Conservation (phyloP, 140 eudicot genomes). For the Stevia rebaudiana region DNA sequence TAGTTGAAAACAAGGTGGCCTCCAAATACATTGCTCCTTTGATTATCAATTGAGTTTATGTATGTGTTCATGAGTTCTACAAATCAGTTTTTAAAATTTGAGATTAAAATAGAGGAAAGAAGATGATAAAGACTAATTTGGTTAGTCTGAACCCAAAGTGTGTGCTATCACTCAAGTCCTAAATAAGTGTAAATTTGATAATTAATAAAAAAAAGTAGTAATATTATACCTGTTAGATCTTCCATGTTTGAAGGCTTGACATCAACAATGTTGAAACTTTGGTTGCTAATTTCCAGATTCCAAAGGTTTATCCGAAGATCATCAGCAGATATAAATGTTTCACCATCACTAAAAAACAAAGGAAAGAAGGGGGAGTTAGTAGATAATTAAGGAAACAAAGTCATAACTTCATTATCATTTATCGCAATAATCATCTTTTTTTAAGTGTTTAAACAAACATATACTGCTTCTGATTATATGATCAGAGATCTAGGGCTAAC, state of each 20-base stretch:
- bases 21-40: background rate
- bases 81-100: background rate
- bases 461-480: background rate
- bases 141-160: background rate
- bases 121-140: background rate
- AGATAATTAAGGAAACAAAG: slow-evolving; percentile 1
- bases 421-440: too few species aligned
- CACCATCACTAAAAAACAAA: slow-evolving; percentile 66
- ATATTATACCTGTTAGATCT: slow-evolving; percentile 72
- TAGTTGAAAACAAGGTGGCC: background rate
- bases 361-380: background rate
- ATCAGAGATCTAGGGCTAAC: background rate
- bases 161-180: too few species aligned
- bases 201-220: too few species aligned
- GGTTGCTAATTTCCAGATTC: slow-evolving; percentile 89
- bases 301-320: slow-evolving; percentile 92
- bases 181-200: too few species aligned
- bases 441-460: background rate
- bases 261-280: slow-evolving; percentile 92
- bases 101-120: background rate
- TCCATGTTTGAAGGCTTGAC: slow-evolving; percentile 89
- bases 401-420: slow-evolving; percentile 1
- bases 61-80: background rate
- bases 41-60: background rate
- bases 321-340: slow-evolving; percentile 94